Evolutionary conservation across 2,329 filamentous ascomycete genomes (phyloP).

Genomic region (Hypoxylon sp.): DNA sequence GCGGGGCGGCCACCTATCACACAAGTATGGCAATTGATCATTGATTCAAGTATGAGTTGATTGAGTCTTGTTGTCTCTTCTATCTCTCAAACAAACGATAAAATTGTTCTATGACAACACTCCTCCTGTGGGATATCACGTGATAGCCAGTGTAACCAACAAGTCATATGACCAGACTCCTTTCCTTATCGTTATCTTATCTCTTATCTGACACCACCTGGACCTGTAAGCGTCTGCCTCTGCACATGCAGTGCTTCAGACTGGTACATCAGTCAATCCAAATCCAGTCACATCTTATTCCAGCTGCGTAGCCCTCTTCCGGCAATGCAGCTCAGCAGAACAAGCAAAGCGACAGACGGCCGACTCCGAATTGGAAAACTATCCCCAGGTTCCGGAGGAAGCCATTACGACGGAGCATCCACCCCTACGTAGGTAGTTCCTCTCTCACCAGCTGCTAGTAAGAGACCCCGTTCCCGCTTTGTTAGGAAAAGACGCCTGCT

Average conservation of each 20-base stretch:
- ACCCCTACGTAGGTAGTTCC: neutral
- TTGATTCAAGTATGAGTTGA: too few relatives aligned
- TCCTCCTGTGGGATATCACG: too few relatives aligned
- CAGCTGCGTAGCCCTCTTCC: constrained; percentile 64
- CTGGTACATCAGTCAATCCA: constrained; percentile 62
- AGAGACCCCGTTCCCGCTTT: constrained; percentile 57
- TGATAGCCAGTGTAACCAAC: too few relatives aligned
- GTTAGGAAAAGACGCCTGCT: constrained; percentile 61
- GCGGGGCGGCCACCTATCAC: too few relatives aligned
- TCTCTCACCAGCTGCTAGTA: constrained; percentile 36
- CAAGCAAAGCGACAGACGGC: constrained; percentile 60
- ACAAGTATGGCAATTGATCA: too few relatives aligned
- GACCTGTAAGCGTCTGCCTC: constrained; percentile 59
- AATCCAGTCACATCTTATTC: constrained; percentile 64
- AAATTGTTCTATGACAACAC: too few relatives aligned
- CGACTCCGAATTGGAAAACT: constrained; percentile 54
- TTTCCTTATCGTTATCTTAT: too few relatives aligned
- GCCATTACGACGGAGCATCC: neutral
- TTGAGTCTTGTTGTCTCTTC: too few relatives aligned
- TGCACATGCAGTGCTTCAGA: constrained; percentile 65
- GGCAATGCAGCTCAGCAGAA: constrained; percentile 63
- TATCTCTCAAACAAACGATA: too few relatives aligned
- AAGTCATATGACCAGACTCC: too few relatives aligned
- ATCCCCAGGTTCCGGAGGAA: neutral
- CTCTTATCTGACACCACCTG: too few relatives aligned